These are phyloP conservation scores for Adenanthera pavonina DNA, from an alignment of 306 rosid genomes.

Conservation along the genomic window DNA sequence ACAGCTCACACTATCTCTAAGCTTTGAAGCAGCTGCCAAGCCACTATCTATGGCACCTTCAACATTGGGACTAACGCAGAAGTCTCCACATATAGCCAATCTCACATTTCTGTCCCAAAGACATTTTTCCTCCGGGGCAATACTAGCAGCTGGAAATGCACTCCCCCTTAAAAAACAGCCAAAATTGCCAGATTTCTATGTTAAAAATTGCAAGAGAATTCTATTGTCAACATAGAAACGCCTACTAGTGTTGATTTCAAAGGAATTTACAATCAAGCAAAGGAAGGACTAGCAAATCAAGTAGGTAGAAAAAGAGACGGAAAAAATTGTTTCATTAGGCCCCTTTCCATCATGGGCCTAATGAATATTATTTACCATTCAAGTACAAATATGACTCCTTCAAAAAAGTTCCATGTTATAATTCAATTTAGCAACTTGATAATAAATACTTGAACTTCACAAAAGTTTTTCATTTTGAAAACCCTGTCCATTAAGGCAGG, in stretches of 20 bases:
- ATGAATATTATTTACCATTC: background rate
- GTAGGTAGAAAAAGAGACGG: background rate
- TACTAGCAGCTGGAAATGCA: slow-evolving; percentile 81
- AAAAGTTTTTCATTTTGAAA: background rate
- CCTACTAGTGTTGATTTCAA: background rate
- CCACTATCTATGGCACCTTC: slow-evolving; percentile 91
- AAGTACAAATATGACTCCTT: background rate
- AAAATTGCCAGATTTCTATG: background rate
- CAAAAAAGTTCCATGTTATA: background rate
- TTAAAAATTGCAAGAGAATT: background rate
- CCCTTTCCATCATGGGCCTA: background rate
- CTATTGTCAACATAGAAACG: slow-evolving; percentile 1
- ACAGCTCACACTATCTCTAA: slow-evolving; percentile 56
- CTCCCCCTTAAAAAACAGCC: slow-evolving; percentile 72
- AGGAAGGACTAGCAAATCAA: slow-evolving; percentile 6
- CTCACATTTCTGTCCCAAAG: slow-evolving; percentile 80
- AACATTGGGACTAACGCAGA: slow-evolving; percentile 83
- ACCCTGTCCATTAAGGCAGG: background rate
- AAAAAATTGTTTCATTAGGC: background rate
- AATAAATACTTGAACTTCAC: background rate
- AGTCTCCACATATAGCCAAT: slow-evolving; percentile 86
- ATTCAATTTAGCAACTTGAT: background rate
- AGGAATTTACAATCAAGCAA: slow-evolving; percentile 1
- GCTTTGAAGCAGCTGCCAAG: slow-evolving; percentile 81
- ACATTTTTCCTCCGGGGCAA: slow-evolving; percentile 77